Evolutionary conservation across 192 early-diverging fungal species (phyloP).

Genomic region (Dimargaris xerosporica): DNA sequence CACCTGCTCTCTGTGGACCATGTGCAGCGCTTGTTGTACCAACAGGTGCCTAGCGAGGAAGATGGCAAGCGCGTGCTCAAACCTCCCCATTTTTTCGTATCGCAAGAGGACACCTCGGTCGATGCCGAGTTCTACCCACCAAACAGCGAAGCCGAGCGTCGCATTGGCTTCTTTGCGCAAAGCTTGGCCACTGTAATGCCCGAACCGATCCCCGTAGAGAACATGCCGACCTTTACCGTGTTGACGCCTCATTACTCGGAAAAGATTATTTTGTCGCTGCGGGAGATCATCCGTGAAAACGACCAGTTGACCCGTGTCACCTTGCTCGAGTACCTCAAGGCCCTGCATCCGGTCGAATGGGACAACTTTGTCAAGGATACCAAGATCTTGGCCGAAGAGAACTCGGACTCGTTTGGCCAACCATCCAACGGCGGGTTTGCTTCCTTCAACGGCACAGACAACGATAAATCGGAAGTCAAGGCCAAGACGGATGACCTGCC

Average conservation of each 20-base stretch:
- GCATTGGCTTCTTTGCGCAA: conserved; percentile 76
- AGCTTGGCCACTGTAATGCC: conserved; percentile 67
- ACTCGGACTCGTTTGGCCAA: conserved; percentile 33
- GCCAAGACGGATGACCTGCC: conserved; percentile 61
- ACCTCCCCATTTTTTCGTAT: conserved; percentile 59
- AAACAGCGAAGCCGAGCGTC: conserved; percentile 64
- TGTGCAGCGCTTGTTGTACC: conserved; percentile 57
- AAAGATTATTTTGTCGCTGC: conserved; percentile 64
- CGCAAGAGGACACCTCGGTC: conserved; percentile 57
- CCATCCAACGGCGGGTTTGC: conserved; percentile 24
- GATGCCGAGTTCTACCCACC: conserved; percentile 56
- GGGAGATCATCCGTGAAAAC: conserved; percentile 72
- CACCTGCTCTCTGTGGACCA: conserved; percentile 60
- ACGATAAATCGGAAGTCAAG: conserved; percentile 38
- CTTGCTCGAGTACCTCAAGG: conserved; percentile 66
- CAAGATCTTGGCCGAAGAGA: conserved; percentile 60
- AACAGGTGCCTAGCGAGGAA: conserved; percentile 46
- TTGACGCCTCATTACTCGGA: conserved; percentile 75
- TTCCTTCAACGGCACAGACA: conserved; percentile 12
- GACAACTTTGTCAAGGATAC: conserved; percentile 83
- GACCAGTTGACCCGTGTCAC: conserved; percentile 68
- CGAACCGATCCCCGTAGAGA: conserved; percentile 58
- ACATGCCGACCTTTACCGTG: conserved; percentile 77
- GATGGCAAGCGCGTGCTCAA: conserved; percentile 51
- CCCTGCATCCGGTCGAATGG: conserved; percentile 67